phyloP scores from a whole-genome alignment of 208 protist species.

The Acanthamoeba triangularis region DNA sequence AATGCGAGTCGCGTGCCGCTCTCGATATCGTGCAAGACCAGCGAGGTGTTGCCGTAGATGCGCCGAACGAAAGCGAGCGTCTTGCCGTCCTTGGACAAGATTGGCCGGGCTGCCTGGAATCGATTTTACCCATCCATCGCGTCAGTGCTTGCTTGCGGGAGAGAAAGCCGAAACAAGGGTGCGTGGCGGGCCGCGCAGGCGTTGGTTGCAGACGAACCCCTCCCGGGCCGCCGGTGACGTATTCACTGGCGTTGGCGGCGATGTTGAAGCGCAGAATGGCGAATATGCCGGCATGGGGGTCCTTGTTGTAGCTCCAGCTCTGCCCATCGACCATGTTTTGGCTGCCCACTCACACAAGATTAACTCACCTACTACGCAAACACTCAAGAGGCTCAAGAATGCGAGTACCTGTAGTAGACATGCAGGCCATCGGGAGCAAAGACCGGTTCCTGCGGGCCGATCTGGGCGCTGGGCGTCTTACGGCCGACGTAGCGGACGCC shows the following conservation, averaged over 20 bases:
- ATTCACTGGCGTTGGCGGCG: not conserved
- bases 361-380: too few species aligned
- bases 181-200: too few species aligned
- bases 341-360: too few species aligned
- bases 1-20: not conserved
- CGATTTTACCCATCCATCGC: not conserved
- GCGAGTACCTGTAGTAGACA: constrained; percentile 73
- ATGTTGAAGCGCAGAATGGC: constrained; percentile 19
- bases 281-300: constrained; percentile 72
- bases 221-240: not conserved
- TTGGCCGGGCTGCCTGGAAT: constrained; percentile 14
- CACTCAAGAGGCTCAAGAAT: too few species aligned
- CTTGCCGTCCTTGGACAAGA: constrained; percentile 57
- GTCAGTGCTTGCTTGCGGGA: too few species aligned
- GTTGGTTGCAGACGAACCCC: not conserved
- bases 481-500: too few species aligned
- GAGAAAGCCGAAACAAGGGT: too few species aligned
- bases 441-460: constrained; percentile 71
- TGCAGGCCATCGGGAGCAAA: not conserved
- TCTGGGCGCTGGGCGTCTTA: too few species aligned
- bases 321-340: too few species aligned
- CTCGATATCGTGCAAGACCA: constrained; percentile 41
- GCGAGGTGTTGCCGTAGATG: constrained; percentile 37
- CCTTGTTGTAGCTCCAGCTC: constrained; percentile 75
- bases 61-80: constrained; percentile 56